phyloP scores from a whole-genome alignment of 2,329 filamentous ascomycete genomes.

The Aspergillus viridinutans region DNA sequence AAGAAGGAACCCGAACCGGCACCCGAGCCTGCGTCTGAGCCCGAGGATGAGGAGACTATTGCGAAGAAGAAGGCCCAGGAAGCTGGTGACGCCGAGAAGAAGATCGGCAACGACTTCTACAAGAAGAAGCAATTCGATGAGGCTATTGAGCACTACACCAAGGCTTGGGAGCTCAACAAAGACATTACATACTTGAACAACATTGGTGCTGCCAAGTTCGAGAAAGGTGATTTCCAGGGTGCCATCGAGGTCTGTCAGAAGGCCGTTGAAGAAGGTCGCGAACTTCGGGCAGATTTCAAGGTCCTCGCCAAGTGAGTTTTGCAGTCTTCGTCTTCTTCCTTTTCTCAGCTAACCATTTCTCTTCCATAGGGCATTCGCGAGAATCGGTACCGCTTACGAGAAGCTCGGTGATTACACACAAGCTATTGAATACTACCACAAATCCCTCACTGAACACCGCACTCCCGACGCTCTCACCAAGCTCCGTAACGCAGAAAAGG shows the following conservation, averaged over 20 bases:
- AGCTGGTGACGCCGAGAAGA: constrained; percentile 91
- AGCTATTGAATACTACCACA: constrained; percentile 87
- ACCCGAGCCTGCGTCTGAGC: constrained; percentile 60
- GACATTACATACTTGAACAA: constrained; percentile 99
- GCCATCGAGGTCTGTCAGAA: constrained; percentile 82
- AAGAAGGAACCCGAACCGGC: constrained; percentile 60
- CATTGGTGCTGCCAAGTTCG: constrained; percentile 86
- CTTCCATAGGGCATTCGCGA: constrained; percentile 66
- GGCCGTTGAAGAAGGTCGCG: constrained; percentile 84
- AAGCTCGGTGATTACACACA: constrained; percentile 74
- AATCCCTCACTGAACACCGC: constrained; percentile 91
- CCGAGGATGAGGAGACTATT: constrained; percentile 74
- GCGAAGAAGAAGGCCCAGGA: constrained; percentile 88
- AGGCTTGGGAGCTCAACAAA: constrained; percentile 91
- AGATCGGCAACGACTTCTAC: constrained; percentile 87
- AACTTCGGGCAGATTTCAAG: constrained; percentile 94
- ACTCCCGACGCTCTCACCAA: constrained; percentile 92
- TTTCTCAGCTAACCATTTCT: constrained; percentile 10
- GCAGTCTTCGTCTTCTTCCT: not conserved
- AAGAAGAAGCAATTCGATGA: constrained; percentile 98
- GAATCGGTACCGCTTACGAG: constrained; percentile 91
- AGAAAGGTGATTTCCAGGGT: constrained; percentile 90
- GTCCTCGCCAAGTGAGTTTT: constrained; percentile 75
- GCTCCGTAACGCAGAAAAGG: constrained; percentile 84
- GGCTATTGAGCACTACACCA: constrained; percentile 88